Evolutionary conservation across 805 yeast genomes (phyloP), one percentile per base, ranked within the genome.

Genomic region (Starmerella geochares): DNA sequence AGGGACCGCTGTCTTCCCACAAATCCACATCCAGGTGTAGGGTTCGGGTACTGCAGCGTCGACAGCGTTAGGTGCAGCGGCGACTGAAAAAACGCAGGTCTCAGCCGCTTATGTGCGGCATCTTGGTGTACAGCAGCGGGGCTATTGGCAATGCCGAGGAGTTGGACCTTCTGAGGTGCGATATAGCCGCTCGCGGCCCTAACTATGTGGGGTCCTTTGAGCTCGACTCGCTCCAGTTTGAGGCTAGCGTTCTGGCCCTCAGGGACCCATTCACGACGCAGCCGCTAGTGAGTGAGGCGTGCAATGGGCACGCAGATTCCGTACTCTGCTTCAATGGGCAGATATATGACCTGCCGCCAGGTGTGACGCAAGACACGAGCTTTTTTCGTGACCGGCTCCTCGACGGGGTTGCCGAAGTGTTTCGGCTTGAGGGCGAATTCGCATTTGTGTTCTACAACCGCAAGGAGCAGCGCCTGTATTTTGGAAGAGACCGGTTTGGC

Each of bases 281-380:
- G 64, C 96, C 97, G 0, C 55, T 79, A 3, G 55, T 51, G 2
- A 54, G 54, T 8, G 58, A 50, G 10, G 62, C 58, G 19, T 16
- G 21, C 7, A 23, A 19, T 19, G 25, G 45, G 8, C 11, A 10
- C 1, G 28, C 20, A 10, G 20, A 23, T 3, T 58, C 66, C 41
- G 59, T 74, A 0, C 61, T 94, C 8, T 95, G 86, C 61, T 90
- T 83, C 66, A 92, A 94, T 63, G 99, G 98, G 0, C 96, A 92
- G 59, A 65, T 92, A 10, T 92, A 92, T 64, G 81, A 81, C 54
- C 56, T 63, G 1, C 54, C 58, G 0, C 65, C 70, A 0, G 84
- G 84, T 62, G 96, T 88, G 64, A 79, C 94, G 0, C 69, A 63
- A 3, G 83, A 27, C 48, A 48, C 6, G 25, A 54, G 1, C 4